Evolutionary conservation across 75 land plant genomes (phyloP).

Genomic region (Gnetum montanum): DNA sequence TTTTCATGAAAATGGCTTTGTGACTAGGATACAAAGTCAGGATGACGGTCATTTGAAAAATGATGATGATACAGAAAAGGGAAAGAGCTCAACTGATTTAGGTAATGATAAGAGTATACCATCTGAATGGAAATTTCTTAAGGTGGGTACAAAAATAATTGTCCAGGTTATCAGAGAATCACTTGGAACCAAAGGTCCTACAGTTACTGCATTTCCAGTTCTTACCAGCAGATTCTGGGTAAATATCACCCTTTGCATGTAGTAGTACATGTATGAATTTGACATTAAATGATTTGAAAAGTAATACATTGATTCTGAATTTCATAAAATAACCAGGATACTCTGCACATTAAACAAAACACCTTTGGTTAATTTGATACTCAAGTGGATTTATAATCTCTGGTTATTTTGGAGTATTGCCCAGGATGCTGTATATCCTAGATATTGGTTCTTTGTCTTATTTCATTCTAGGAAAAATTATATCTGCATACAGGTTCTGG

Average conservation of each 20-base stretch:
- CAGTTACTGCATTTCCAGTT: slow-evolving; percentile 64
- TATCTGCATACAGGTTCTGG: slow-evolving; percentile 47
- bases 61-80: background rate
- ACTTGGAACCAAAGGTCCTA: slow-evolving; percentile 86
- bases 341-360: too few relatives aligned
- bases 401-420: background rate
- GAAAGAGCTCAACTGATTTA: background rate
- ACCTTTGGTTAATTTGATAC: background rate
- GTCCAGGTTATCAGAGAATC: slow-evolving; percentile 95
- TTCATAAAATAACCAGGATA: too few relatives aligned
- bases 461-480: too few relatives aligned
- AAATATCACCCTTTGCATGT: too few relatives aligned
- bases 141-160: slow-evolving; percentile 71
- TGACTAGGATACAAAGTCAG: slow-evolving; percentile 11
- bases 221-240: slow-evolving; percentile 94
- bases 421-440: background rate
- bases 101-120: background rate
- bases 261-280: too few relatives aligned
- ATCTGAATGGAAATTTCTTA: slow-evolving; percentile 49
- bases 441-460: too few relatives aligned
- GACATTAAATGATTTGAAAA: too few relatives aligned
- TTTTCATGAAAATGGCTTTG: slow-evolving; percentile 10
- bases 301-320: too few relatives aligned
- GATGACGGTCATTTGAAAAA: background rate
- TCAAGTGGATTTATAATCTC: background rate